A percentile compares a stretch with the other conserved stretches of the same genome.
Conservation (phyloP, 1,284 basidiomycete species). For the Dichomitus squalens region DNA sequence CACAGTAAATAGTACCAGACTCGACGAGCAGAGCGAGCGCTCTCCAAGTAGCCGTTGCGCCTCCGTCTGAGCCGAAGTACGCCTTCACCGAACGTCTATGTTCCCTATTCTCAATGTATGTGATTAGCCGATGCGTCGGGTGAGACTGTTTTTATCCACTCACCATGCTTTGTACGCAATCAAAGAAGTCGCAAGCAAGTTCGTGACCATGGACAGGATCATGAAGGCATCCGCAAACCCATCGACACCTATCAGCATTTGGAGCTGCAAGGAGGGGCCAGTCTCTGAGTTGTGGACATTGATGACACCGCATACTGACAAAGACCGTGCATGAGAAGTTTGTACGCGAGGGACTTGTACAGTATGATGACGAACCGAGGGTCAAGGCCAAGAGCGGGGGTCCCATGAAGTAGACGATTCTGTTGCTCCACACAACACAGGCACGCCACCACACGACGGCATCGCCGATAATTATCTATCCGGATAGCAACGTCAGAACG, state of each 20-base stretch:
- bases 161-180: constrained; percentile 5
- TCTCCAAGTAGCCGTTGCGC: not conserved
- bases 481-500: no score
- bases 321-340: not conserved
- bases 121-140: not conserved
- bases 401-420: not conserved
- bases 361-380: not conserved
- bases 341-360: no score
- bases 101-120: not conserved
- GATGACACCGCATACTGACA: not conserved
- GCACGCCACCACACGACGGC: not conserved
- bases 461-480: not conserved
- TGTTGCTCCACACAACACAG: not conserved
- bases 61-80: not conserved
- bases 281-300: not conserved
- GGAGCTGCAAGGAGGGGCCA: not conserved
- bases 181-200: not conserved
- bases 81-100: not conserved
- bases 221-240: not conserved
- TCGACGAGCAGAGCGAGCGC: not conserved
- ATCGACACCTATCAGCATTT: not conserved
- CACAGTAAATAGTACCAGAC: not conserved
- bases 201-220: not conserved
- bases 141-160: not conserved
- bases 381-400: not conserved